phyloP scores from a whole-genome alignment of 768 basidiomycete genomes.

The Mrakia hoshinonis region DNA sequence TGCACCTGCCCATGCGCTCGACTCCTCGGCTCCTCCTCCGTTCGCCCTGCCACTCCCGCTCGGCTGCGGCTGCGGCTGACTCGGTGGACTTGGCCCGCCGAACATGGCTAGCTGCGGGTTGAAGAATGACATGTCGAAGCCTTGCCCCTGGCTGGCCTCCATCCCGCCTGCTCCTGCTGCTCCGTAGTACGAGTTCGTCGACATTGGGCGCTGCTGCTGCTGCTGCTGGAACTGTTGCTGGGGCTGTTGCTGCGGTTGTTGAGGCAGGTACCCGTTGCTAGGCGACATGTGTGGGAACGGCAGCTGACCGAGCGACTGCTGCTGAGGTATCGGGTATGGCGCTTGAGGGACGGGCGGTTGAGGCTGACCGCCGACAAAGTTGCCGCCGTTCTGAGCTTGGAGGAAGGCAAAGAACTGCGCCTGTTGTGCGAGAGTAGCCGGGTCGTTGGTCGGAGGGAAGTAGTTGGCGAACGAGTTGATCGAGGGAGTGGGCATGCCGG shows the following conservation, averaged over 20 bases:
- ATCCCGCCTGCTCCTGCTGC: too few species aligned
- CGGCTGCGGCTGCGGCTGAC: background rate
- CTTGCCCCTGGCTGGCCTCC: background rate
- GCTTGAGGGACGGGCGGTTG: background rate
- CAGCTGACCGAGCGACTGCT: background rate
- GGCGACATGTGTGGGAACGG: background rate
- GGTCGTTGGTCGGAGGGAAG: background rate
- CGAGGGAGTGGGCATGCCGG: background rate
- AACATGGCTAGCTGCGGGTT: background rate
- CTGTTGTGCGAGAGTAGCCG: background rate
- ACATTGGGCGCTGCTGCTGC: background rate
- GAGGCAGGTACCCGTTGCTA: background rate
- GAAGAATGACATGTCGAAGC: conserved; percentile 1
- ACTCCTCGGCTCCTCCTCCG: background rate
- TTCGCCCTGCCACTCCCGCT: background rate
- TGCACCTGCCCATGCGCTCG: background rate
- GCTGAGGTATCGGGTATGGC: background rate
- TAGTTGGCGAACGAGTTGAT: background rate
- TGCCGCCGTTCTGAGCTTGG: background rate
- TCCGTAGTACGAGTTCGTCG: background rate
- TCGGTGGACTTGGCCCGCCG: background rate
- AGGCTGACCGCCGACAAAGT: background rate
- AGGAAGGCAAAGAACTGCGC: conserved; percentile 20
- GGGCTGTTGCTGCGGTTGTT: background rate
- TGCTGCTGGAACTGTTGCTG: background rate